Base-by-base conservation (phyloP, 2,329 filamentous ascomycete species). In the Albophoma yamanashiensis region DNA sequence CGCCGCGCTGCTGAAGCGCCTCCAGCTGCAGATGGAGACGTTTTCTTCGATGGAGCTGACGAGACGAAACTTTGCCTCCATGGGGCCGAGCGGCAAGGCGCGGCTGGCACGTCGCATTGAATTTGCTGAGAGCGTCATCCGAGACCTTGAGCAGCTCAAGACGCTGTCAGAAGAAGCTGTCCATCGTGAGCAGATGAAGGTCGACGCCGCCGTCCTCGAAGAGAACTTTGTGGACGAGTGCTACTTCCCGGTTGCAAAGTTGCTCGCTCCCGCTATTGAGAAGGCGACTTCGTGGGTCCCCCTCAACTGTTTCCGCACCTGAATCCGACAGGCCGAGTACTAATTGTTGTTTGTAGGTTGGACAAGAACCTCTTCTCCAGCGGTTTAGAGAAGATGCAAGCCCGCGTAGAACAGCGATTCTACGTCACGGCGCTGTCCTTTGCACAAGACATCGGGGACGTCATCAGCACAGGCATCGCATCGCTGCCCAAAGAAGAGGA, bases 21-120 rank as follows among this genome's bases (percentile, higher is more conserved):
- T 99, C 25, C 94, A 99, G 72, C 77, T 97, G 60, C 92, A 97
- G 73, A 89, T 97, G 82, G 93, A 97, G 73, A 91, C 91, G 0
- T 99, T 97, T 73, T 93, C 93, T 8, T 96, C 92, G 0, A 96
- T 97, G 89, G 94, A 99, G 74, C 87, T 99, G 65, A 97, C 94
- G 2, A 84, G 94, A 58, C 88, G 94, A 61, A 93, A 97, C 73
- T 99, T 97, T 74, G 89, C 89, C n/a, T 88, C 89, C 43, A 96
- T 97, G 91, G 94, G 94, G 8, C 86, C 89, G 47, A 87, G 86
- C 55, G 94, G 94, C 59, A 86, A 88, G 67, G 83, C 89, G 34
- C 84, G 91, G 56, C 79, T 99, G 38, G 81, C 88, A 57, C 83
- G 92, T 61, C 87, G 94, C 53, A 92, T 97, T 65, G 89, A 93